Conservation (phyloP, 768 basidiomycete genomes). For the Cystofilobasidium macerans region DNA sequence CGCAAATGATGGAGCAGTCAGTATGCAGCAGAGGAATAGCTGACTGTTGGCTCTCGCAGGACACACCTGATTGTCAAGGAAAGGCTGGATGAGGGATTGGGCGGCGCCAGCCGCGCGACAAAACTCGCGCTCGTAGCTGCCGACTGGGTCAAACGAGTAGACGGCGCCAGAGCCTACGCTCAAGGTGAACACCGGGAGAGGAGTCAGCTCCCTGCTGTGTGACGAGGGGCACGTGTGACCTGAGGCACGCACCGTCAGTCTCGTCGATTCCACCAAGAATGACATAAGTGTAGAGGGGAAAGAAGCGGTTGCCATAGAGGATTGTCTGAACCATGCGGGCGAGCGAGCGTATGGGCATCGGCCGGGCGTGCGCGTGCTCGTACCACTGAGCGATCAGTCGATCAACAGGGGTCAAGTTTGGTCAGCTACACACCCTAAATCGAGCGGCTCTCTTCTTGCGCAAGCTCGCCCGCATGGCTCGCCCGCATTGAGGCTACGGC, state of each 20-base stretch:
- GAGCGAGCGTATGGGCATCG: conserved; percentile 91
- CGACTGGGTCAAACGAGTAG: conserved; percentile 99
- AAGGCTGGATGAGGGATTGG: conserved; percentile 87
- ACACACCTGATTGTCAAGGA: conserved; percentile 94
- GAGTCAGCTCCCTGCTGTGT: not conserved
- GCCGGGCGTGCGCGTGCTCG: conserved; percentile 88
- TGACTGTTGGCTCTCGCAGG: too few relatives aligned
- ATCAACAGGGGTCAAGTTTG: not conserved
- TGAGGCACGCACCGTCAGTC: conserved; percentile 56
- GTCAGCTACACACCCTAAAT: not conserved
- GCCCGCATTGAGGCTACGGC: too few relatives aligned
- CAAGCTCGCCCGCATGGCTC: too few relatives aligned
- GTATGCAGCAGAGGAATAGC: not conserved
- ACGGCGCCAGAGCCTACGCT: conserved; percentile 80
- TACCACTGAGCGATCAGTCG: conserved; percentile 63
- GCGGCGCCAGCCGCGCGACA: conserved; percentile 95
- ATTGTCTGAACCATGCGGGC: conserved; percentile 98
- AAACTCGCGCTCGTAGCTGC: conserved; percentile 91
- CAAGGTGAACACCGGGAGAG: too few relatives aligned
- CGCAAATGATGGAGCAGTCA: not conserved
- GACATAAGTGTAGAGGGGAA: conserved; percentile 97
- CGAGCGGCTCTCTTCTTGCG: too few relatives aligned
- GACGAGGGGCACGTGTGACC: not conserved
- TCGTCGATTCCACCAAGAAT: conserved; percentile 93
- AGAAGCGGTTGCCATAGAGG: conserved; percentile 78